Evolutionary conservation across 2,329 filamentous ascomycete species (phyloP).

Genomic region (Claviceps sorghi): DNA sequence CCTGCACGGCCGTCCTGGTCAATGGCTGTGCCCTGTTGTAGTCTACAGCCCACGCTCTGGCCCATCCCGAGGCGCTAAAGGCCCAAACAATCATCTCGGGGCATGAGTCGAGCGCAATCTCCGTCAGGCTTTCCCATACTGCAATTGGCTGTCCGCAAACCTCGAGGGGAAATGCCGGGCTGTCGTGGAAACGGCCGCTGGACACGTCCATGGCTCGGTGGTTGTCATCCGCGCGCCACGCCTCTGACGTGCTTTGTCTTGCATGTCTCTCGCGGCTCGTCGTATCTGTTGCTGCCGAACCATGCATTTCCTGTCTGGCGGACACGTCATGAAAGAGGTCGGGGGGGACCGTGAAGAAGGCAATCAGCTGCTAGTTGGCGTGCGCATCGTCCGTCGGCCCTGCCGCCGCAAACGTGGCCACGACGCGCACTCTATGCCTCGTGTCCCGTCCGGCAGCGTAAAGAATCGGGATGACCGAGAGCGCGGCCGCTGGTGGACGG

Average conservation of each 20-base stretch:
- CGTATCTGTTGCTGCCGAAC: neutral
- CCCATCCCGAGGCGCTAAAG: constrained; percentile 20
- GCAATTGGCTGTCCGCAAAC: constrained; percentile 18
- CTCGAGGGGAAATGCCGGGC: constrained; percentile 15
- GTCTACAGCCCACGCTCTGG: constrained; percentile 18
- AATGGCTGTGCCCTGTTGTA: constrained; percentile 9
- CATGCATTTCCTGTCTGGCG: constrained; percentile 5
- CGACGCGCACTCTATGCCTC: constrained; percentile 41
- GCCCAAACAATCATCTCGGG: constrained; percentile 22
- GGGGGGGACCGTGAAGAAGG: constrained; percentile 46
- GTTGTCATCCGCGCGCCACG: constrained; percentile 10
- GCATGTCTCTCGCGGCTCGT: constrained; percentile 4
- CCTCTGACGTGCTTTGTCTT: constrained; percentile 6
- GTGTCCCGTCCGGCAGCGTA: constrained; percentile 45
- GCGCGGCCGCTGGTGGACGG: constrained; percentile 16
- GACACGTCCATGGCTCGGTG: constrained; percentile 11
- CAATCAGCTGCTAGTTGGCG: constrained; percentile 25
- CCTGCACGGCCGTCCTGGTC: constrained; percentile 12
- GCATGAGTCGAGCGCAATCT: constrained; percentile 19
- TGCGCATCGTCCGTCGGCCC: neutral
- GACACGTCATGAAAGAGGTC: constrained; percentile 33
- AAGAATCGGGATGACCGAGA: constrained; percentile 25
- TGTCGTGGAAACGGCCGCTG: constrained; percentile 8
- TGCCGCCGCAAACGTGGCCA: constrained; percentile 36
- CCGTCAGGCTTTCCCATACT: constrained; percentile 16